A percentile compares a stretch with the other conserved stretches of the same genome.
These are phyloP conservation scores for Exophiala sp. DNA, from an alignment of 2,329 filamentous ascomycete genomes.

Conservation along the genomic window DNA sequence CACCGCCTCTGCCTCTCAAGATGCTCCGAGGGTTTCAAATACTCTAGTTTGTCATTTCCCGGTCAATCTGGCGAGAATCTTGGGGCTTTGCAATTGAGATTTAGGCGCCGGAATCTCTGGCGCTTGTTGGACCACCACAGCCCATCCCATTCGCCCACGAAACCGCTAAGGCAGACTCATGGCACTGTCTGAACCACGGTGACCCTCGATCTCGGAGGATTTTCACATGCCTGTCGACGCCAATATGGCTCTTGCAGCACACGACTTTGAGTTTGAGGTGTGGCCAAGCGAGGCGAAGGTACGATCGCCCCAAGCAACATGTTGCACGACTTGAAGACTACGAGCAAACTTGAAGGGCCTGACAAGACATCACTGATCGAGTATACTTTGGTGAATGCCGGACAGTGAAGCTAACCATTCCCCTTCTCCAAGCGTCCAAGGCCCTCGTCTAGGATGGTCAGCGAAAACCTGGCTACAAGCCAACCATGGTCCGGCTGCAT, in stretches of 20 bases:
- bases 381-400: neutral
- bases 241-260: neutral
- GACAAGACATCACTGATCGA: neutral
- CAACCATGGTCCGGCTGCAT: constrained; percentile 5
- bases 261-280: neutral
- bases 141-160: constrained; percentile 10
- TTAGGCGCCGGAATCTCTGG: constrained; percentile 22
- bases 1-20: neutral
- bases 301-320: neutral
- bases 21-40: neutral
- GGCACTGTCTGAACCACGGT: constrained; percentile 1
- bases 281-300: constrained; percentile 2
- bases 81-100: constrained; percentile 11
- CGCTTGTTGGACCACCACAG: constrained; percentile 19
- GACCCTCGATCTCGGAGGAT: constrained; percentile 9
- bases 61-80: constrained; percentile 1
- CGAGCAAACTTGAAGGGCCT: neutral
- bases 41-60: neutral
- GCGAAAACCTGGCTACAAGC: neutral
- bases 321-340: neutral
- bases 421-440: neutral
- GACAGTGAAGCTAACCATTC: neutral
- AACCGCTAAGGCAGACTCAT: constrained; percentile 12
- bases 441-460: neutral
- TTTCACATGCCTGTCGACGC: constrained; percentile 5